Evolutionary conservation across 208 protist species (phyloP).

Genomic region (Acanthamoeba lenticulata): DNA sequence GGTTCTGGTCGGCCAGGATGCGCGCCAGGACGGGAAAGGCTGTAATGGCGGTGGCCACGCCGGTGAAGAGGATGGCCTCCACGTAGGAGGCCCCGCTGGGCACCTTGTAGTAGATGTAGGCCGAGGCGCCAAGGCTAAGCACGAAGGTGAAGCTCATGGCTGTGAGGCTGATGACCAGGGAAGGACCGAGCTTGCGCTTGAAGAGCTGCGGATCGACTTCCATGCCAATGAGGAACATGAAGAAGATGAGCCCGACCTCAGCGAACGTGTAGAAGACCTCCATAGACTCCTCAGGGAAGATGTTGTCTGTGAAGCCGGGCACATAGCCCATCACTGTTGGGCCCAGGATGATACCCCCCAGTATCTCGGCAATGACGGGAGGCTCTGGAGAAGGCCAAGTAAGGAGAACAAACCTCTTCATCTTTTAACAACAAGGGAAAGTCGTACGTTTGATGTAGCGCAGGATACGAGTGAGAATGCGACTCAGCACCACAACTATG

Average conservation of each 20-base stretch:
- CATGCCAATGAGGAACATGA: conserved; percentile 69
- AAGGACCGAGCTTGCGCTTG: conserved; percentile 65
- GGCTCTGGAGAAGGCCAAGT: neutral
- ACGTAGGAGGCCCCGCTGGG: conserved; percentile 48
- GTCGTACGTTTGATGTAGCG: conserved; percentile 6
- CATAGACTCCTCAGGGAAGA: conserved; percentile 13
- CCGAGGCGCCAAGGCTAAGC: conserved; percentile 1
- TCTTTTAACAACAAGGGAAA: too few relatives aligned
- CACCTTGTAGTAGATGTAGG: conserved; percentile 43
- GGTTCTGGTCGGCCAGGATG: conserved; percentile 78
- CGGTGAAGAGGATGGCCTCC: conserved; percentile 78
- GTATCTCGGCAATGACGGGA: neutral
- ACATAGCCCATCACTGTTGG: conserved; percentile 54
- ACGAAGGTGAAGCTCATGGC: conserved; percentile 22
- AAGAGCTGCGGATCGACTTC: conserved; percentile 72
- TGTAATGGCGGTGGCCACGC: conserved; percentile 82
- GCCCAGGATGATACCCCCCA: conserved; percentile 5
- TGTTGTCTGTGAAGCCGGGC: conserved; percentile 60
- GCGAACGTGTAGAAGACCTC: conserved; percentile 17
- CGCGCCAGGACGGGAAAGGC: conserved; percentile 84
- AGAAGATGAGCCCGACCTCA: conserved; percentile 55
- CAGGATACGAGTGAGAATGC: neutral
- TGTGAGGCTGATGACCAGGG: conserved; percentile 61
- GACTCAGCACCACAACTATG: neutral
- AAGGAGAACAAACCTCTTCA: too few relatives aligned